Percentiles rank a stretch among this genome's conserved stretches.
Conservation (phyloP, 2,329 filamentous ascomycete genomes). For the Alternaria gansuensis region DNA sequence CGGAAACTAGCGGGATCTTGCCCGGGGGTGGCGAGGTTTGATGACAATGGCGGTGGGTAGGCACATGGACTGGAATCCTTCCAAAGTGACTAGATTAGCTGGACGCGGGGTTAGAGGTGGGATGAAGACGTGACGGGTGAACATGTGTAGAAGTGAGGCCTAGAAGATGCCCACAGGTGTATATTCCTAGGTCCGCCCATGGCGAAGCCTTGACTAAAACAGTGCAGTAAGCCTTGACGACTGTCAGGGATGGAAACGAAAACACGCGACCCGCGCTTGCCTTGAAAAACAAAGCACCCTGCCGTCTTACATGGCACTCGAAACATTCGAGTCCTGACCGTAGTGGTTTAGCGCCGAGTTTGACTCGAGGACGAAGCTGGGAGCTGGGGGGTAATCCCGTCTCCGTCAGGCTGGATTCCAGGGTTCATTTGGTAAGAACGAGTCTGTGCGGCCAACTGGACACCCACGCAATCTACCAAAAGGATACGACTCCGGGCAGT, state of each 20-base stretch:
- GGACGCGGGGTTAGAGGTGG: slow-evolving; percentile 29
- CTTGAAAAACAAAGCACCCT: slow-evolving; percentile 15
- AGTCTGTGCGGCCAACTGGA: slow-evolving; percentile 16
- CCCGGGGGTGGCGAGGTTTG: slow-evolving; percentile 16
- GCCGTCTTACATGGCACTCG: slow-evolving; percentile 15
- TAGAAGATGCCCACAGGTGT: background rate
- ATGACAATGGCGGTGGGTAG: slow-evolving; percentile 16
- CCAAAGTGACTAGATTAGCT: slow-evolving; percentile 15
- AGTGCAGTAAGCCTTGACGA: slow-evolving; percentile 2
- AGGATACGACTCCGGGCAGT: slow-evolving; percentile 22
- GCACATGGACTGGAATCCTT: slow-evolving; percentile 10
- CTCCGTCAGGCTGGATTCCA: slow-evolving; percentile 23
- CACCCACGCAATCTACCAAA: slow-evolving; percentile 20
- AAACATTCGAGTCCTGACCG: slow-evolving; percentile 17
- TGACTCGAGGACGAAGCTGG: slow-evolving; percentile 13
- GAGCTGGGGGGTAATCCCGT: slow-evolving; percentile 11
- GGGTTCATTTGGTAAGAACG: slow-evolving; percentile 10
- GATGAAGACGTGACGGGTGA: slow-evolving; percentile 8
- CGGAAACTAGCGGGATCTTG: slow-evolving; percentile 17
- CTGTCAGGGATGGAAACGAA: slow-evolving; percentile 2
- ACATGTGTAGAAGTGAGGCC: slow-evolving; percentile 7
- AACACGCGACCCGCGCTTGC: slow-evolving; percentile 1
- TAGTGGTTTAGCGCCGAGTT: slow-evolving; percentile 19
- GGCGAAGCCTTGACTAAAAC: background rate
- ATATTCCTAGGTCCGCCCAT: background rate